Evolutionary conservation across 129 eudicot genomes (phyloP), one percentile per base, ranked within the genome.

Genomic region (Helianthus annuus): DNA sequence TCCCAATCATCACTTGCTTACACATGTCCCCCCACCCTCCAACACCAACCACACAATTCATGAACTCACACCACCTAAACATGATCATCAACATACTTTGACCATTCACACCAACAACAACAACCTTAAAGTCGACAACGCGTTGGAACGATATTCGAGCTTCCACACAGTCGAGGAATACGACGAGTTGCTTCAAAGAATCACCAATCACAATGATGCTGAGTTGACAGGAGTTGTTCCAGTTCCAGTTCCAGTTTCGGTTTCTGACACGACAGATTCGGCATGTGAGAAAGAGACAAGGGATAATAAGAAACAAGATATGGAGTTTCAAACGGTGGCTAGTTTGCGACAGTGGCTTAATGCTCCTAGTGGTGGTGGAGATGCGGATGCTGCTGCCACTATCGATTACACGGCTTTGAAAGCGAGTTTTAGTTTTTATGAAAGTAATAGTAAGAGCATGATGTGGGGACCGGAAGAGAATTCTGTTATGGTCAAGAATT

Each of bases 341-440:
- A 73, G 78, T 48, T 61, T 73, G 9, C 62, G 78, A 27, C 78
- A 73, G 36, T 73, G 78, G 78, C 78, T 73, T 13, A 48, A 73
- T 0, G 66, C 70, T n/a, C 69, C 70, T 29, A 6, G 69, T 60
- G 58, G 69, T 60, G 58, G 59, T 24, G 53, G 34, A 46, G 59
- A 14, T 59, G 22, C 34, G 4, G 58, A 44, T 15, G 60, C 12
- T 15, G 34, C 13, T 11, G 10, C 16, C 22, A 19, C 22, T 13
- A 15, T 1, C 1, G 69, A 46, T 10, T 46, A 29, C 53, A 48
- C 54, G n/a, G 45, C 44, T 42, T 32, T 13, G 1, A 72, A 34
- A n/a, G 34, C 19, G 10, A 48, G 55, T 72, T 57, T 57, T 71
- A 51, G 68, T 10, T 72, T 58, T 40, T 46, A 59, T 72, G 76